Evolutionary conservation across 2,329 filamentous ascomycete genomes (phyloP).

Genomic region (Didymella pomorum): DNA sequence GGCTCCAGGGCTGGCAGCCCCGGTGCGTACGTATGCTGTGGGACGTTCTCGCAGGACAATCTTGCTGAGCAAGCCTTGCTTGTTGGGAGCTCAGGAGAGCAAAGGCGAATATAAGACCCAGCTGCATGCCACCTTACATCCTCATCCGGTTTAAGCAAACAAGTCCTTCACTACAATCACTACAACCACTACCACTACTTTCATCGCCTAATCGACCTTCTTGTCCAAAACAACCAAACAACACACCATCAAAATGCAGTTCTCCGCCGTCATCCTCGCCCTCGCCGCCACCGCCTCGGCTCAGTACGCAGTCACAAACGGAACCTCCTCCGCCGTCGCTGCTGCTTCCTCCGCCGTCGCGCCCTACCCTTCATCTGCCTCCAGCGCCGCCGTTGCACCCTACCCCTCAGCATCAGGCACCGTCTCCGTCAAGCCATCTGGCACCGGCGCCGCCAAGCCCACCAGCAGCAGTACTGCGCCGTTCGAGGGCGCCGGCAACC

Average conservation of each 20-base stretch:
- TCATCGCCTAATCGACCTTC: neutral
- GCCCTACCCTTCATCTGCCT: conserved; percentile 2
- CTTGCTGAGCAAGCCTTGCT: neutral
- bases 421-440: conserved; percentile 23
- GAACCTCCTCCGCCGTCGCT: conserved; percentile 25
- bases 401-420: conserved; percentile 39
- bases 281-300: conserved; percentile 42
- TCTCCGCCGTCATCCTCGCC: conserved; percentile 40
- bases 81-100: neutral
- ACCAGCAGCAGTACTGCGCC: conserved; percentile 30
- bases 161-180: neutral
- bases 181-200: neutral
- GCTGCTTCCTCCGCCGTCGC: conserved; percentile 6
- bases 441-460: conserved; percentile 21
- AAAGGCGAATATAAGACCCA: conserved; percentile 1
- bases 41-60: neutral
- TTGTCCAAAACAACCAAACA: conserved; percentile 2
- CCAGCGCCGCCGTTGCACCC: conserved; percentile 2
- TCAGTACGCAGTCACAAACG: conserved; percentile 35
- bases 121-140: neutral
- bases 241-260: conserved; percentile 37
- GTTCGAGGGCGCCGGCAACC: conserved; percentile 41
- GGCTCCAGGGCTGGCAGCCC: conserved; percentile 12
- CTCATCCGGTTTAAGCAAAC: neutral
- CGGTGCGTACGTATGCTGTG: conserved; percentile 19